phyloP scores from a whole-genome alignment of 495 filamentous ascomycete species.

The Bathelium albidoporum region DNA sequence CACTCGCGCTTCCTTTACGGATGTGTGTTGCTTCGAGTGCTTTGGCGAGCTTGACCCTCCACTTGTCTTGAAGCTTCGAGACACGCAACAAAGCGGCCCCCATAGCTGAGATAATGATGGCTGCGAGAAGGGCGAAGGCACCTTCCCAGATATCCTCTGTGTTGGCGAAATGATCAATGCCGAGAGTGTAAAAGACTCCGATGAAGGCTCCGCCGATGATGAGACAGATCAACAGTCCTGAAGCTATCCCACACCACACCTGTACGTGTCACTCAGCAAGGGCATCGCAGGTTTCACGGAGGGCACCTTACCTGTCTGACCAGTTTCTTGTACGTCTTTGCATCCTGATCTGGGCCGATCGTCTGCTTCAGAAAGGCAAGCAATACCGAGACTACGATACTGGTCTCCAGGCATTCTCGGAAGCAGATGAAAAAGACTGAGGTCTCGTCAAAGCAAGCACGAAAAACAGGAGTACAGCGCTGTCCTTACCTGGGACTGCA shows the following conservation, averaged over 20 bases:
- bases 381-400: conserved; percentile 72
- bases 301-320: conserved; percentile 50
- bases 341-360: conserved; percentile 50
- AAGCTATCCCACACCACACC: conserved; percentile 60
- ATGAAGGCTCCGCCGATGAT: conserved; percentile 63
- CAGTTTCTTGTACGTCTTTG: conserved; percentile 52
- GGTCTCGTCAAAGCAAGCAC: conserved; percentile 4
- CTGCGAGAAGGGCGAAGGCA: conserved; percentile 57
- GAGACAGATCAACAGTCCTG: conserved; percentile 58
- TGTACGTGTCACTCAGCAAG: conserved; percentile 20
- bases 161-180: conserved; percentile 50
- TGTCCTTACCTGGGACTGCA: conserved; percentile 41
- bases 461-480: background rate
- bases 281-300: background rate
- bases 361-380: conserved; percentile 74
- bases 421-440: conserved; percentile 77
- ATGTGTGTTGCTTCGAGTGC: conserved; percentile 46
- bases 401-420: conserved; percentile 71
- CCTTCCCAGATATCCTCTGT: conserved; percentile 75
- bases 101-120: conserved; percentile 67
- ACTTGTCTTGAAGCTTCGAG: conserved; percentile 76
- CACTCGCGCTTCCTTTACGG: conserved; percentile 17
- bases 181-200: conserved; percentile 66
- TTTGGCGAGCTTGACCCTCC: conserved; percentile 65
- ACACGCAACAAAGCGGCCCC: conserved; percentile 72